Evolutionary conservation across 768 basidiomycete genomes (phyloP), one percentile per base, ranked within the genome.

Genomic region (Chalciporus piperatus): DNA sequence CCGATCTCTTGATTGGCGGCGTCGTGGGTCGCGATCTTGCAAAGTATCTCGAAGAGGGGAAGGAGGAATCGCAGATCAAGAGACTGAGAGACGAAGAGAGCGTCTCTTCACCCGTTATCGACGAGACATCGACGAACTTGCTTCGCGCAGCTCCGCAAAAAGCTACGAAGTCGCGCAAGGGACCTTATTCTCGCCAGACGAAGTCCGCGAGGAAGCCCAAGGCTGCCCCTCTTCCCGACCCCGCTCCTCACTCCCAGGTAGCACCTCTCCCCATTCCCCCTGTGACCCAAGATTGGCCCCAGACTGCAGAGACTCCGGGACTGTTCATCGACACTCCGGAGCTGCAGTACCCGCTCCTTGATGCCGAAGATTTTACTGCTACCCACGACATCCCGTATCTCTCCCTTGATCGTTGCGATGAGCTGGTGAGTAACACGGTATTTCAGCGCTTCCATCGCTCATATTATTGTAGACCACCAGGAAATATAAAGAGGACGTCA

Each of bases 321-420:
- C 37, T 32, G 12, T 40, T 32, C 28, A 33, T n/a, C 14, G 41
- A 22, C n/a, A 60, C 67, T 27, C 58, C 68, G n/a, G 62, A 61
- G 35, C 28, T 59, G 8, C 33, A 51, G 45, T 55, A 56, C 47
- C 58, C 58, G 2, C 23, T 20, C 6, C 45, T 45, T 6, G 19
- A 19, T 14, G 16, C 46, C 14, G 54, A 55, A 9, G 61, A 45
- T 6, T 76, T 74, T 33, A 64, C 75, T 11, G 45, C 67, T 8
- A 76, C 66, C 14, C 54, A 61, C 6, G 66, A 72, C 2, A 76
- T 75, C 40, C 73, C 72, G 6, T 45, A 59, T 47, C 59, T 74
- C 33, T 60, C 65, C 37, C 65, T 74, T 14, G 63, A 69, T 49
- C 27, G 35, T 14, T 44, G 23, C 35, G n/a, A 32, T 41, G 39